Conservation (phyloP, 176 grass and related monocot species). For the Pontederia crassipes region DNA sequence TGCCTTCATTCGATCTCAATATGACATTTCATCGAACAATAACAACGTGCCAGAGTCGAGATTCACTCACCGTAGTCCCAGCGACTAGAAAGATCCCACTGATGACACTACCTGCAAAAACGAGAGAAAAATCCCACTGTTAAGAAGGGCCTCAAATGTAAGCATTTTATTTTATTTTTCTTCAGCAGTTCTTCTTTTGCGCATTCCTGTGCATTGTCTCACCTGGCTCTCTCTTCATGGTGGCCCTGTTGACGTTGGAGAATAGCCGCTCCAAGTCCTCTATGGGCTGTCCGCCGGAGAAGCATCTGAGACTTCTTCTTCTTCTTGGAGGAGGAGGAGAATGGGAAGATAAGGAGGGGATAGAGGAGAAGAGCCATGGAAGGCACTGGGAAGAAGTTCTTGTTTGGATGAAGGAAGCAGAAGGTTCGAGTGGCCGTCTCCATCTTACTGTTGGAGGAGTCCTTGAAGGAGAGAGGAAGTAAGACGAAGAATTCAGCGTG, state of each 20-base stretch:
- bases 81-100: conserved; percentile 63
- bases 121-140: neutral
- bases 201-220: neutral
- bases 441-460: too few relatives aligned
- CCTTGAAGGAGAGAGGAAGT: too few relatives aligned
- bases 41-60: neutral
- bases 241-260: conserved; percentile 82
- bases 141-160: too few relatives aligned
- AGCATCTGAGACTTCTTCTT: conserved; percentile 20
- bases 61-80: conserved; percentile 63
- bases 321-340: neutral
- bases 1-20: neutral
- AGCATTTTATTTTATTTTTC: neutral
- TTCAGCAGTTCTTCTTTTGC: neutral
- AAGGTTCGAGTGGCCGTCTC: too few relatives aligned
- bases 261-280: conserved; percentile 60
- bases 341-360: neutral
- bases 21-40: neutral
- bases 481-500: too few relatives aligned
- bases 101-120: conserved; percentile 51
- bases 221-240: conserved; percentile 87
- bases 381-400: too few relatives aligned
- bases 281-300: conserved; percentile 24
- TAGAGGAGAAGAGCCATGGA: neutral
- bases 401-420: too few relatives aligned